Base-by-base conservation (phyloP, 2,329 filamentous ascomycete genomes). In the Diaporthe aspalathi region DNA sequence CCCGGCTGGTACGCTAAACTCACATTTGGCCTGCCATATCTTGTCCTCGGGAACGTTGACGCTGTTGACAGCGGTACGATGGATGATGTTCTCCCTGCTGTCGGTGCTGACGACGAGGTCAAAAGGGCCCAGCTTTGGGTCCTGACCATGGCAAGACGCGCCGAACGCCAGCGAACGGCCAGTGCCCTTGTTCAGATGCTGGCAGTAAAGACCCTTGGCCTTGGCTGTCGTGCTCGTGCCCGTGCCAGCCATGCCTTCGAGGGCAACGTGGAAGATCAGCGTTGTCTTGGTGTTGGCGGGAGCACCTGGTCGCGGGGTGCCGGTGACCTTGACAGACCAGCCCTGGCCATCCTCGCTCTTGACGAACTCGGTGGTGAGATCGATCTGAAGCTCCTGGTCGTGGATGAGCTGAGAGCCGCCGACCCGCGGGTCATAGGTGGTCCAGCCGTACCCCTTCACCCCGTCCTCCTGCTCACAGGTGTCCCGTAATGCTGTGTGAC, bases 401-500 rank as follows among this genome's bases (percentile, higher is more conserved):
- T 90, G 89, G 71, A 93, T 90, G 1, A 87, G 88, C 79, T 93
- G 88, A 16, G 87, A 85, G 70, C 91, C 91, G 72, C 91, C 91
- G 68, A 86, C 88, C 65, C 90, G 84, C 24, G 90, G 87, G 77
- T 93, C 91, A 78, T 92, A 93, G 74, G 90, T 87, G 72, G 92
- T 90, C 91, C 91, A 93, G 72, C 91, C 91, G 76, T 92, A 93
- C 57, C 90, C 90, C 43, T 86, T 88, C 85, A 93, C 91, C 71
- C 87, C 67, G 78, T 91, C 90, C 79, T 91, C 84, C 78, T 93
- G 91, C 77, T 92, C 91, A 79, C 91, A 93, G 0, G 91, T 92
- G 78, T 92, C 88, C 73, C 91, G 86, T 75, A 92, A 89, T 76
- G 88, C 89, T 90, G 70, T 49, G 27, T 5, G 75, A 11, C 16